Percentiles rank a stretch among this genome's conserved stretches.
These are phyloP conservation scores for Porcisia hertigi DNA, from an alignment of 208 protist genomes.

Conservation along the genomic window DNA sequence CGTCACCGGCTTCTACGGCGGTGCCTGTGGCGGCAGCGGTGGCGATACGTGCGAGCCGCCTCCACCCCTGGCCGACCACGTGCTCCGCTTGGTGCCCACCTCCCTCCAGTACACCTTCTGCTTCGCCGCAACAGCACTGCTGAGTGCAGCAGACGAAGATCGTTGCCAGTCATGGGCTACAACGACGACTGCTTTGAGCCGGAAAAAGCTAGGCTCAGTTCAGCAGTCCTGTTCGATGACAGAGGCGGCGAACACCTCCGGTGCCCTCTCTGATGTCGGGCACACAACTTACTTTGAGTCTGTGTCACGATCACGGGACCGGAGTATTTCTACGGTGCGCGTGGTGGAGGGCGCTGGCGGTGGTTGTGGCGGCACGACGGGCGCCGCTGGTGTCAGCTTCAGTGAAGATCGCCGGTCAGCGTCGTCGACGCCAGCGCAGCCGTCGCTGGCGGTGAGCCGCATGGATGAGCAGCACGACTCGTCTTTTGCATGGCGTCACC, in stretches of 20 bases:
- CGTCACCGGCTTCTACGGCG: not conserved
- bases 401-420: conserved; percentile 22
- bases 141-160: conserved; percentile 35
- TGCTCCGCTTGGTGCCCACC: conserved; percentile 31
- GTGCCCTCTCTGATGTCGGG: conserved; percentile 30
- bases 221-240: conserved; percentile 19
- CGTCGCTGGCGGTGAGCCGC: not conserved
- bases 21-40: not conserved
- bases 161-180: conserved; percentile 31
- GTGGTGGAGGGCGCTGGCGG: conserved; percentile 13
- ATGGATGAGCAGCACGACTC: conserved; percentile 14
- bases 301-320: conserved; percentile 19
- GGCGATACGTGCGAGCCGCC: conserved; percentile 15
- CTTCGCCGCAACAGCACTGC: conserved; percentile 38
- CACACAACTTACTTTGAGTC: conserved; percentile 26
- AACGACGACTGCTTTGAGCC: conserved; percentile 11
- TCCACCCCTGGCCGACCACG: conserved; percentile 20
- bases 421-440: conserved; percentile 15
- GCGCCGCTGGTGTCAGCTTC: conserved; percentile 2
- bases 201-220: not conserved
- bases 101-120: conserved; percentile 50
- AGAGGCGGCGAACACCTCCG: conserved; percentile 35
- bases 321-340: conserved; percentile 20
- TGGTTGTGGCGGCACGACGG: not conserved
- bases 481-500: not conserved